Base-by-base conservation (phyloP, 805 yeast genomes). In the Sugiyamaella mastotermitis region DNA sequence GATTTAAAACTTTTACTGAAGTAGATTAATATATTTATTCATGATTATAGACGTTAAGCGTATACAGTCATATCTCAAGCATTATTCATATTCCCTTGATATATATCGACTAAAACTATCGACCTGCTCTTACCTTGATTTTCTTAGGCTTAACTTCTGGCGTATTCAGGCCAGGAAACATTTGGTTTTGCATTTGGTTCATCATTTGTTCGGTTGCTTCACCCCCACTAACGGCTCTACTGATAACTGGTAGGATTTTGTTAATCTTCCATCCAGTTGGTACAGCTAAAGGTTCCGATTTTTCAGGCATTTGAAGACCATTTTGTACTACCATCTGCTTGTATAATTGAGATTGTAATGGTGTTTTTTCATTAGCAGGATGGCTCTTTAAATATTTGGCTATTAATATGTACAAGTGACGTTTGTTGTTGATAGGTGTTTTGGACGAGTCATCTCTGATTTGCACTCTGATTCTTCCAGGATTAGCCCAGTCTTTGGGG, bases 401-500 rank as follows among this genome's bases (percentile, higher is more conserved):
- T 32, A 90, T 68, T 25, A 68, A 67, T 21, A 67, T 66, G 58
- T 83, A 64, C 33, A 90, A 60, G 33, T 75, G 77, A 50, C 94
- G 75, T 57, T 88, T 87, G 45, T 72, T 74, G 38, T 59, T 60
- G 26, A 65, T 36, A 21, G 31, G 20, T 24, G 18, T 31, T 22
- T 47, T 27, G 35, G 44, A 37, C 8, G 42, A 36, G 10, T 62
- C 65, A 8, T 59, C 50, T 52, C 77, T 80, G 28, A 85, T 48
- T 31, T 77, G 65, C 16, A 87, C 81, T 49, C 95, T 75, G 24
- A 92, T 88, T 53, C 97, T 72, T n/a, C 98, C 98, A 3, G 97
- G 94, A 56, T 90, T 90, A 48, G 97, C 94, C 72, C 81, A 92
- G 62, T 90, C 97, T 60, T 88, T 95, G 9, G 97, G 97, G 62